These are phyloP conservation scores for Phaeoacremonium minimum DNA, from an alignment of 2,329 filamentous ascomycete species.

Conservation along the genomic window DNA sequence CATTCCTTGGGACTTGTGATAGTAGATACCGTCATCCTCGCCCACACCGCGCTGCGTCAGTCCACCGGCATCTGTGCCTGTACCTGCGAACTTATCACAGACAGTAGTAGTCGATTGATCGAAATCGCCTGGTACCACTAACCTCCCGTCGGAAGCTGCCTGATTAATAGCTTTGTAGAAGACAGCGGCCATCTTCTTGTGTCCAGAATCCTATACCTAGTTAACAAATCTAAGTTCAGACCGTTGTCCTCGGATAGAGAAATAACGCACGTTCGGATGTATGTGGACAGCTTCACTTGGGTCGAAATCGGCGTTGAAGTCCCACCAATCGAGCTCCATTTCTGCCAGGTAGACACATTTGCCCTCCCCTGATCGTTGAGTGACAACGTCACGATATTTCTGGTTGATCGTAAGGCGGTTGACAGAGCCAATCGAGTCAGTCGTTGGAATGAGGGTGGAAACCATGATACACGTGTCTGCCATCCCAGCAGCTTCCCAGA, in stretches of 20 bases:
- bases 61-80: neutral
- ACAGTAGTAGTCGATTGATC: too few relatives aligned
- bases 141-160: too few relatives aligned
- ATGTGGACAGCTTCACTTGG: neutral
- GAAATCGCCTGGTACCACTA: too few relatives aligned
- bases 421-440: slow-evolving; percentile 25
- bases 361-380: neutral
- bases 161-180: slow-evolving; percentile 5
- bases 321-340: neutral
- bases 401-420: slow-evolving; percentile 4
- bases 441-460: slow-evolving; percentile 15
- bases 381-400: neutral
- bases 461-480: neutral
- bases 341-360: neutral
- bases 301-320: neutral
- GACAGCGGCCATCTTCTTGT: slow-evolving; percentile 14
- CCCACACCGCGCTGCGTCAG: slow-evolving; percentile 20
- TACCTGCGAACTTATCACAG: neutral
- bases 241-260: too few relatives aligned
- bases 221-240: too few relatives aligned
- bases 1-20: slow-evolving; percentile 12
- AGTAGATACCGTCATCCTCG: slow-evolving; percentile 21
- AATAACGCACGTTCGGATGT: neutral
- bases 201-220: slow-evolving; percentile 14
- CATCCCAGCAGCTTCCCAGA: slow-evolving; percentile 15